Evolutionary conservation across 208 protist genomes (phyloP).

Genomic region (Acanthamoeba polyphaga): DNA sequence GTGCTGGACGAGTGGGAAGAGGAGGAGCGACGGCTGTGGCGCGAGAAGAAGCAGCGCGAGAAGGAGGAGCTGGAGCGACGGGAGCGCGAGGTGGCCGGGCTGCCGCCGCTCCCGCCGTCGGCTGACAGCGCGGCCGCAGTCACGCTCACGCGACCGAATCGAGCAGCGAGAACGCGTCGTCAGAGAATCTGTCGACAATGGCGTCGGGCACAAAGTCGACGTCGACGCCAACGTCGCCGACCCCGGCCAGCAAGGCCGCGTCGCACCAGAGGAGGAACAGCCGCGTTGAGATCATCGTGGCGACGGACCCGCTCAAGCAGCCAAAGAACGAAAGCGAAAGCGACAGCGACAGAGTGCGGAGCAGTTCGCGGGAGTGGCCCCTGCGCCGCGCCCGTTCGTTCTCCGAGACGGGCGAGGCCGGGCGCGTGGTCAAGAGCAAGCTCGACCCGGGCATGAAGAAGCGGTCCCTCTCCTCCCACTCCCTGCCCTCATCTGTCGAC

Average conservation of each 20-base stretch:
- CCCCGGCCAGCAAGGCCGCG: not conserved
- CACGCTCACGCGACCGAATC: not conserved
- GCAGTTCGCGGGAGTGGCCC: constrained; percentile 42
- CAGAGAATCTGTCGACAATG: not conserved
- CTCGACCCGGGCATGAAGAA: constrained; percentile 61
- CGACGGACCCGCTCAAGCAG: not conserved
- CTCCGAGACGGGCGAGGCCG: constrained; percentile 42
- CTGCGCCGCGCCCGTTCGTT: constrained; percentile 56
- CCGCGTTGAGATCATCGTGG: constrained; percentile 42
- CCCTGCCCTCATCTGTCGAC: constrained; percentile 10
- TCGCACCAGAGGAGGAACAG: constrained; percentile 36
- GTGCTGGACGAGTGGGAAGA: constrained; percentile 65
- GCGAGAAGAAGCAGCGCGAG: constrained; percentile 54
- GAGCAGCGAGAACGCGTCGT: not conserved
- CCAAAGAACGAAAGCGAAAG: not conserved
- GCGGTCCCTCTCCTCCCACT: constrained; percentile 42
- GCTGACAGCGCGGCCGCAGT: not conserved
- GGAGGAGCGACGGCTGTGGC: constrained; percentile 38
- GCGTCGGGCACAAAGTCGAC: not conserved
- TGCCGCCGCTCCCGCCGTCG: not conserved
- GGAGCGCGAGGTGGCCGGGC: constrained; percentile 7
- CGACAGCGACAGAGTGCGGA: not conserved
- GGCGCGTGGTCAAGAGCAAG: not conserved
- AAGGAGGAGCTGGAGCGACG: constrained; percentile 54
- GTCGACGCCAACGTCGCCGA: not conserved